phyloP scores from a whole-genome alignment of 164 flowering plant species.

The Piper betle region DNA sequence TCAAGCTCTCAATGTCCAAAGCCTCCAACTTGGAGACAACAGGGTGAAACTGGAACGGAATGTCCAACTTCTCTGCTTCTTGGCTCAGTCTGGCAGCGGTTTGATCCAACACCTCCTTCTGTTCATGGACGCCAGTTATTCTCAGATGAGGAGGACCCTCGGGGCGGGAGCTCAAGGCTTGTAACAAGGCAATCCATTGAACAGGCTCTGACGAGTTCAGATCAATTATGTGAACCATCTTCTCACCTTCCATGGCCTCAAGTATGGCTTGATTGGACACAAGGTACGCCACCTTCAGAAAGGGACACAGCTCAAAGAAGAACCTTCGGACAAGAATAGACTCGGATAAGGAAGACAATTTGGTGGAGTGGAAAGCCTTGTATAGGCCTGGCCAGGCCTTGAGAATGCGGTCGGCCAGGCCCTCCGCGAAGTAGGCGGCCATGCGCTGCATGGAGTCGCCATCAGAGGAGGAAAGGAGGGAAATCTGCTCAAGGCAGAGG shows the following conservation, averaged over 20 bases:
- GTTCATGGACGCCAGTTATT: constrained; percentile 63
- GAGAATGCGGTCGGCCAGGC: constrained; percentile 49
- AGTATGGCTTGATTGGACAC: constrained; percentile 57
- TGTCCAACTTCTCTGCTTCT: constrained; percentile 62
- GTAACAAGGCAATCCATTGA: constrained; percentile 61
- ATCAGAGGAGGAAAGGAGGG: constrained; percentile 49
- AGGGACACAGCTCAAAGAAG: constrained; percentile 59
- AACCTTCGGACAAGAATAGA: constrained; percentile 24
- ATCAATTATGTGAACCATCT: constrained; percentile 71
- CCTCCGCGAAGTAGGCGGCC: constrained; percentile 59
- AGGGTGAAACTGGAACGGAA: constrained; percentile 70
- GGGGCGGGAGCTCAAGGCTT: constrained; percentile 41
- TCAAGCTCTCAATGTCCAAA: constrained; percentile 44
- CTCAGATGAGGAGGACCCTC: constrained; percentile 84
- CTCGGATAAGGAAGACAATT: constrained; percentile 14
- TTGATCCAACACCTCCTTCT: constrained; percentile 56
- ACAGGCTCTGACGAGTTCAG: constrained; percentile 52
- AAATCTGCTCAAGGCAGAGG: constrained; percentile 47
- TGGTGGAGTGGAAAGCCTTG: constrained; percentile 27
- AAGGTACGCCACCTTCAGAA: constrained; percentile 44
- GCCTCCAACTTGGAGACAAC: constrained; percentile 42
- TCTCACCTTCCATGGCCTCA: constrained; percentile 81
- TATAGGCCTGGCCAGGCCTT: constrained; percentile 58
- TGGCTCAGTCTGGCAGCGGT: constrained; percentile 42
- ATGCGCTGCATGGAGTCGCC: constrained; percentile 75